Evolutionary conservation across 2,329 filamentous ascomycete species (phyloP), one percentile per base, ranked within the genome.

Genomic region (Penicillium crustosum): DNA sequence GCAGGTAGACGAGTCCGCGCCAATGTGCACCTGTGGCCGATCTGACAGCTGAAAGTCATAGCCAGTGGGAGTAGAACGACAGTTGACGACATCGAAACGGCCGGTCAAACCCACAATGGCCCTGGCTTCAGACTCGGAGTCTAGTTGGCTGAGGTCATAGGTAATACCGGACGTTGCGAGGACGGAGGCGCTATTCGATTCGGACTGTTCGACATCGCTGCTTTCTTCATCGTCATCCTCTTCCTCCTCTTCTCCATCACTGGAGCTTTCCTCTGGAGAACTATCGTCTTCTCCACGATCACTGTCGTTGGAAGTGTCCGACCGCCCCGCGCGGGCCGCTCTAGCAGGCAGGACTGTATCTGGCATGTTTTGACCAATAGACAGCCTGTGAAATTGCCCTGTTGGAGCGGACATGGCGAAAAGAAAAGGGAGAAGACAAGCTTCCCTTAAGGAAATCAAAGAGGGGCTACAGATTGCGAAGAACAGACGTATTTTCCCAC

Each of bases 361-460:
- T 53, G 71, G 62, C 70, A 77, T 73, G 45, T 67, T 66, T 53
- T 64, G 68, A 60, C 68, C 69, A 58, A 78, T 73, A 52, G 74
- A 77, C 56, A 78, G 70, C 62, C 67, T 70, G 58, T 67, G 68
- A 42, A 78, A 70, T 62, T 76, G 68, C 57, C 68, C 72, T 38
- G 73, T 75, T 57, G 76, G 75, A 53, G 74, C 65, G 62, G 75
- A 74, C 75, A 77, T 78, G 45, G n/a, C 52, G 47, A 53, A 59
- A 56, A 50, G 51, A 57, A 66, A 53, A 59, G 58, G 53, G 49
- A 53, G 38, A 60, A 53, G 53, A 25, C 19, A 50, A 7, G 27
- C 49, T 31, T 25, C 29, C 38, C 39, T 9, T 25, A 19, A 36
- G 19, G 49, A 52, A 52, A 52, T 47, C 47, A 54, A 56, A 49